Base-by-base conservation (phyloP, 108 stramenopile species). In the Skeletonema marinoi region DNA sequence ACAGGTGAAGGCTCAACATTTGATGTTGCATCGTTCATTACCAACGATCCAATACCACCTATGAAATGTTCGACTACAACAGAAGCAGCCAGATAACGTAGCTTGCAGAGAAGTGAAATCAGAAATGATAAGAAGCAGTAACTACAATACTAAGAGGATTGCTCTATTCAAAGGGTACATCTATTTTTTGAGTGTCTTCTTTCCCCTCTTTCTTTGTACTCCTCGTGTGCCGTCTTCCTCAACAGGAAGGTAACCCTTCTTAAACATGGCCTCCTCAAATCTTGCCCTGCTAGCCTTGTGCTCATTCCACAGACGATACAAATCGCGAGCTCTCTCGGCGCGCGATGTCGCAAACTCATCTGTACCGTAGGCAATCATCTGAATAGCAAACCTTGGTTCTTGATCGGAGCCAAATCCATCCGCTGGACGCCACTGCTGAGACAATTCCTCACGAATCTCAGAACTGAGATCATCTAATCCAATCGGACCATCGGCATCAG, bases 231-330 rank as follows among this genome's bases (percentile, higher is more conserved):
- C 62, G 36, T 73, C 50, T 65, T 90, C 85, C 46, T 77, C 66
- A 70, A 94, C 68, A 46, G 86, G 82, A 21, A 95, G 75, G 39
- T 75, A 76, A 8, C 88, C 89, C 51, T 84, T 80, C 82, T 89
- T 86, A 71, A 90, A 95, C 70, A 95, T 66, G 19, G 83, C 75
- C 70, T 95, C 94, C 78, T 92, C 94, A 66, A 92, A 93, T 56
- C 79, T 87, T 10, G 94, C 94, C 73, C 90, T 85, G 60, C 83
- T 85, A 10, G 89, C 85, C 83, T 93, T 95, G 60, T 89, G 88
- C 68, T 77, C 81, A 74, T 90, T 93, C 94, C 91, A 95, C 11
- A 90, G 79, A 14, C 78, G 65, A 69, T 85, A 92, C 71, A 95
- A 60, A 59, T 74, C 83, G 14, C 90, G 78, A 29, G 92, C 87